Percentiles rank a stretch among this genome's conserved stretches.
Evolutionary conservation across 352 stramenopile species (phyloP).

Genomic region (Plasmopara muralis): DNA sequence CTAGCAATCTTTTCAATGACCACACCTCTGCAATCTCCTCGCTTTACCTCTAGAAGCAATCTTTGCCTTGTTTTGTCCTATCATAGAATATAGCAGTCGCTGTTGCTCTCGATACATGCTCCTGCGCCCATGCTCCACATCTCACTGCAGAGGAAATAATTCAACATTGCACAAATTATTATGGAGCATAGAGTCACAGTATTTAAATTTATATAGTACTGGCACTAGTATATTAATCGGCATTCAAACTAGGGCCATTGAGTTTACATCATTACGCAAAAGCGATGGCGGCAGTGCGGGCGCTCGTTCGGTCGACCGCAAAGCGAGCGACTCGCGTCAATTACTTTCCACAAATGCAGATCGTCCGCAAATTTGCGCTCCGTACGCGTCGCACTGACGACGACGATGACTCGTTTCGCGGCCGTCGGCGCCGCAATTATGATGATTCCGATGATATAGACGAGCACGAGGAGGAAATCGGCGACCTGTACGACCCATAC

Average conservation of each 20-base stretch:
- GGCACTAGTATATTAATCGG: background rate
- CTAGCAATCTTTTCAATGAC: too few species aligned
- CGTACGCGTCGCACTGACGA: slow-evolving; percentile 10
- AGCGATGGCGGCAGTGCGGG: slow-evolving; percentile 32
- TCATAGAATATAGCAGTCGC: too few species aligned
- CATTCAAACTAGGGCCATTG: slow-evolving; percentile 17
- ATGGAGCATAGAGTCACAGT: too few species aligned
- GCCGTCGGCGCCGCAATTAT: slow-evolving; percentile 15
- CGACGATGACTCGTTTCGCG: slow-evolving; percentile 24
- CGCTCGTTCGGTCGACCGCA: slow-evolving; percentile 38
- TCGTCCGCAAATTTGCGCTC: slow-evolving; percentile 16
- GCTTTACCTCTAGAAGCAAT: too few species aligned
- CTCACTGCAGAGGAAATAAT: too few species aligned
- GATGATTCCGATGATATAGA: slow-evolving; percentile 16
- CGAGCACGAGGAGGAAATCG: slow-evolving; percentile 15
- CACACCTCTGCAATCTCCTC: too few species aligned
- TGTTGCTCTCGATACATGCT: too few species aligned
- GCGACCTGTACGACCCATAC: slow-evolving; percentile 75
- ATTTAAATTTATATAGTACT: too few species aligned
- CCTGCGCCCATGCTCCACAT: too few species aligned
- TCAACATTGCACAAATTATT: too few species aligned
- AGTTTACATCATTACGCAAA: slow-evolving; percentile 1
- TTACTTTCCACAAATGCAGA: slow-evolving; percentile 12
- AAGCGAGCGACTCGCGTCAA: slow-evolving; percentile 21
- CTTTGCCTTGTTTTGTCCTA: too few species aligned